Base-by-base conservation (phyloP, 306 rosid species). In the Bauhinia variegata region DNA sequence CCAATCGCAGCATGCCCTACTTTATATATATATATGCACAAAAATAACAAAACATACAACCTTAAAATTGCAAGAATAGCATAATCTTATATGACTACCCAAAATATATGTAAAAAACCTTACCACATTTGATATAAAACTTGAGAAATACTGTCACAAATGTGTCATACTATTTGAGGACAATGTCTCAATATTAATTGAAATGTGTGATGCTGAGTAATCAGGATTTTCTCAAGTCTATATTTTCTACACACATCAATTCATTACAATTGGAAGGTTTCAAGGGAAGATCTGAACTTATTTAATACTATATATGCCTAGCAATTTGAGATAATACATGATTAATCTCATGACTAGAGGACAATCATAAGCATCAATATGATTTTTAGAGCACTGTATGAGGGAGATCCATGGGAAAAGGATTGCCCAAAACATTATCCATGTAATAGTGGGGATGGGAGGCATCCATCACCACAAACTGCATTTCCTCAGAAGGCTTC, bases 401-500 rank as follows among this genome's bases (percentile, higher is more conserved):
- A 50, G 97, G 72, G 68, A 88, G 63, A 71, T 90, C 95, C 89
- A 88, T 80, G 14, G 95, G 83, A 77, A 76, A 93, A 8, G 91
- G 89, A 63, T 81, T 81, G 31, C 61, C 78, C 51, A 89, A 46
- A 63, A 86, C 87, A 58, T 34, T 66, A 43, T 91, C 96, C 95
- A 95, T 86, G 89, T 80, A 88, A 71, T 86, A 91, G 65, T 85
- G 98, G 34, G 95, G 92, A 62, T 88, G 89, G 6, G 68, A 43
- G 38, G 97, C 96, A 76, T 91, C 99, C 92, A 95, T 75, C 70
- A 91, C 95, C 78, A 93, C 89, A 60, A 90, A 86, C 71, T 91
- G 97, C 99, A 95, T 91, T 32, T 95, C 99, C 78, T 91, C 99
- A 0, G 96, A 86, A 28, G 99, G 99, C 72, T 91, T 95, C 99